phyloP scores from a whole-genome alignment of 129 eudicot genomes.

The Tanacetum coccineum region DNA sequence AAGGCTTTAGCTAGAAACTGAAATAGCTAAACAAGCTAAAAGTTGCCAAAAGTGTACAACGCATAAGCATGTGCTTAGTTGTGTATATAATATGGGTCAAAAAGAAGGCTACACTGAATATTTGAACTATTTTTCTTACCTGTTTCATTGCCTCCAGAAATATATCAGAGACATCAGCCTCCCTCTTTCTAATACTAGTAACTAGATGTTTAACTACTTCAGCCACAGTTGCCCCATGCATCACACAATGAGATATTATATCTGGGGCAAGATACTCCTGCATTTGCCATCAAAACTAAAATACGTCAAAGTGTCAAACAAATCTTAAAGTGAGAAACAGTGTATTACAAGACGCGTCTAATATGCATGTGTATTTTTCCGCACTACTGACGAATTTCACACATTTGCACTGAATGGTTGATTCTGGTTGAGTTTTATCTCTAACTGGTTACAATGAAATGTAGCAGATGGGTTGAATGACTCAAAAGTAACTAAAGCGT shows the following conservation, averaged over 20 bases:
- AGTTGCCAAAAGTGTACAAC: too few species aligned
- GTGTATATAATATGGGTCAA: too few species aligned
- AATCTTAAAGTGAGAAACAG: slow-evolving; percentile 6
- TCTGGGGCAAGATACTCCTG: slow-evolving; percentile 88
- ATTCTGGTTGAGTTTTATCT: background rate
- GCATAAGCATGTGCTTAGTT: too few species aligned
- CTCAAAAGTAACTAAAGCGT: background rate
- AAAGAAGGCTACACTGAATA: too few species aligned
- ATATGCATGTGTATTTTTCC: background rate
- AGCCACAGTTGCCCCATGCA: slow-evolving; percentile 75
- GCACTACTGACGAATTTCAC: background rate
- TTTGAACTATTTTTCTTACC: too few species aligned
- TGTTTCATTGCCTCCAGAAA: too few species aligned
- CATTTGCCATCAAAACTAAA: slow-evolving; percentile 17
- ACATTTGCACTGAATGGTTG: background rate
- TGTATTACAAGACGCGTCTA: background rate
- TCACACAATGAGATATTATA: slow-evolving; percentile 68
- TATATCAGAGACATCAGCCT: too few species aligned
- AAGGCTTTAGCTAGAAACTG: too few species aligned
- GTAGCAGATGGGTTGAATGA: background rate
- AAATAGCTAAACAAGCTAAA: too few species aligned
- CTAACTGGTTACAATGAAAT: background rate
- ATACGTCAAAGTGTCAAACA: background rate
- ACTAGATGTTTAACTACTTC: slow-evolving; percentile 79
- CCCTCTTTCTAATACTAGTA: slow-evolving; percentile 47